Evolutionary conservation across 345 rosid species (phyloP).

Genomic region (Salix arbutifolia): DNA sequence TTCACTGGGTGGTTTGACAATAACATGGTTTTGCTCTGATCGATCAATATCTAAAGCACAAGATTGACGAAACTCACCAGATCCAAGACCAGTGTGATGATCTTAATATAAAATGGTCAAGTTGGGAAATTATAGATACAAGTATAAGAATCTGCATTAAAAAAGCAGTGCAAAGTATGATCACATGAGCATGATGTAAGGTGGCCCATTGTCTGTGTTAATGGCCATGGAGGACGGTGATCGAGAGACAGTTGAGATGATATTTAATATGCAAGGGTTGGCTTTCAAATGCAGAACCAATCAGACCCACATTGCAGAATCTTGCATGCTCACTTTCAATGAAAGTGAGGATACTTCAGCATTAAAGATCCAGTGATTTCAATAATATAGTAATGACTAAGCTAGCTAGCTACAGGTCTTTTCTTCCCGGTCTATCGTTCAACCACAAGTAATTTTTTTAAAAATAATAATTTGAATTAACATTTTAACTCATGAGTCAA

Average conservation of each 20-base stretch:
- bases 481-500: no score
- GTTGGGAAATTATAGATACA: neutral
- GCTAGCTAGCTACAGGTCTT: neutral
- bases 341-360: neutral
- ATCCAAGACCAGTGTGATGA: slow-evolving; percentile 1
- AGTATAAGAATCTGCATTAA: neutral
- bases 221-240: neutral
- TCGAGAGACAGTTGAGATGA: neutral
- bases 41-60: no score
- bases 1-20: neutral
- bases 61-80: neutral
- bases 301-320: neutral
- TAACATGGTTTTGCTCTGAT: neutral
- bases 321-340: neutral
- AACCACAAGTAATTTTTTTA: no score
- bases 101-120: neutral
- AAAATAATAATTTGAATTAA: no score
- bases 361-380: neutral
- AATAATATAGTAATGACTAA: neutral
- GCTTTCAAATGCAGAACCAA: neutral
- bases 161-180: neutral
- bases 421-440: no score
- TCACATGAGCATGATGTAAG: neutral
- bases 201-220: neutral
- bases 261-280: neutral